phyloP scores from a whole-genome alignment of 345 rosid species.

The Carallia pectinifolia region DNA sequence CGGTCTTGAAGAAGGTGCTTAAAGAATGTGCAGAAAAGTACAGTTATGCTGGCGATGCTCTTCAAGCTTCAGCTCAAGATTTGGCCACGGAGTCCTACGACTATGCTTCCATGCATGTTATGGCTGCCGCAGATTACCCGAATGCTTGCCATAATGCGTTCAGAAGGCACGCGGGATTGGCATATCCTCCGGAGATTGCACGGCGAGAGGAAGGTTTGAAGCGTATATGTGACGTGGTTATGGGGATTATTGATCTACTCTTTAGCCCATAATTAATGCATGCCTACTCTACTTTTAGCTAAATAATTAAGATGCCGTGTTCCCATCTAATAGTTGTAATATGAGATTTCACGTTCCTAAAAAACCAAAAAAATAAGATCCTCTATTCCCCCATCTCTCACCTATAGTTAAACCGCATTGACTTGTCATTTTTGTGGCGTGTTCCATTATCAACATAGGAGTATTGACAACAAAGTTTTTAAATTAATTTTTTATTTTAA shows the following conservation, averaged over 20 bases:
- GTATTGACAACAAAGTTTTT: no score
- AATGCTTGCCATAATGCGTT: constrained; percentile 63
- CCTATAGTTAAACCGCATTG: no score
- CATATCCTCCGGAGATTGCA: constrained; percentile 60
- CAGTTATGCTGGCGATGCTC: constrained; percentile 51
- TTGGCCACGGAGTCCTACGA: constrained; percentile 54
- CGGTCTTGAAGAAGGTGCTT: constrained; percentile 36
- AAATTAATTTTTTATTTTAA: no score
- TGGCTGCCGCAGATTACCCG: constrained; percentile 74
- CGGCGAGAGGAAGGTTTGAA: constrained; percentile 59
- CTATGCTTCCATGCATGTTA: constrained; percentile 61
- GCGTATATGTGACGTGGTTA: constrained; percentile 66
- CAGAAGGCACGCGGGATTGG: constrained; percentile 39
- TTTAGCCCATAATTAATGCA: constrained; percentile 5
- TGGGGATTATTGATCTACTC: constrained; percentile 60
- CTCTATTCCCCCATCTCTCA: no score
- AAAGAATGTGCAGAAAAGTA: constrained; percentile 73
- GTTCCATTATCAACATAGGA: no score
- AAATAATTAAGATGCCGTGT: neutral
- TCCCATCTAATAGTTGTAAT: neutral
- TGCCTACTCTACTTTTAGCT: neutral
- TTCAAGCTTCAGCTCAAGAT: constrained; percentile 46
- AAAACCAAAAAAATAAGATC: no score
- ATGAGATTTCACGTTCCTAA: no score
- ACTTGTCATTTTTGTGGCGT: no score